These are phyloP conservation scores for Aspergillus avenaceus DNA, from an alignment of 495 filamentous ascomycete genomes.

Conservation along the genomic window DNA sequence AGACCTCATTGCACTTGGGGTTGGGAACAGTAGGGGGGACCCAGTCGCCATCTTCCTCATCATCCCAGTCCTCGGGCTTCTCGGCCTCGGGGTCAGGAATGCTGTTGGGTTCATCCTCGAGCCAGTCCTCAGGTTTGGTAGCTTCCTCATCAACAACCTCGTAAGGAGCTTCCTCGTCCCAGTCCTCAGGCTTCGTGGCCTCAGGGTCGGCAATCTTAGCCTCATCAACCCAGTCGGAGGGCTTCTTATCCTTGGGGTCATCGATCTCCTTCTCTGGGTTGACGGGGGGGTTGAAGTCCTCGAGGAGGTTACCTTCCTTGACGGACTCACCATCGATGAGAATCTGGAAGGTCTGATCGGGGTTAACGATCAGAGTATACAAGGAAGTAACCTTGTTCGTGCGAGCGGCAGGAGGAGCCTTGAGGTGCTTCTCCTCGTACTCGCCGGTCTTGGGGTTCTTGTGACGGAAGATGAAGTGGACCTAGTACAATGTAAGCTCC, in stretches of 20 bases:
- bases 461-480: constrained; percentile 99
- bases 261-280: constrained; percentile 97
- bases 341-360: constrained; percentile 92
- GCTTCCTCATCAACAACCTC: constrained; percentile 95
- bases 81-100: constrained; percentile 93
- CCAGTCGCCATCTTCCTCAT: constrained; percentile 99
- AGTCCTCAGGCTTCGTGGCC: constrained; percentile 94
- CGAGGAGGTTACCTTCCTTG: constrained; percentile 87
- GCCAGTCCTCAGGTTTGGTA: constrained; percentile 90
- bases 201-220: constrained; percentile 85
- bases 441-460: constrained; percentile 99
- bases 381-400: constrained; percentile 88
- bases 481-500: constrained; percentile 38
- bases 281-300: constrained; percentile 89
- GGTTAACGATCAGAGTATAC: constrained; percentile 93
- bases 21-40: constrained; percentile 88
- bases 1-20: constrained; percentile 90
- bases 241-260: constrained; percentile 93
- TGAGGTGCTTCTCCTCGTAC: constrained; percentile 99
- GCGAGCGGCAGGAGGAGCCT: constrained; percentile 73
- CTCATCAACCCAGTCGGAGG: constrained; percentile 92
- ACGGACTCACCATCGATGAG: constrained; percentile 80
- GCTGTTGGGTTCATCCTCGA: constrained; percentile 81
- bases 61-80: constrained; percentile 99
- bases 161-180: constrained; percentile 97